Evolutionary conservation across 2,329 filamentous ascomycete genomes (phyloP).

Genomic region (Curvularia lunata): DNA sequence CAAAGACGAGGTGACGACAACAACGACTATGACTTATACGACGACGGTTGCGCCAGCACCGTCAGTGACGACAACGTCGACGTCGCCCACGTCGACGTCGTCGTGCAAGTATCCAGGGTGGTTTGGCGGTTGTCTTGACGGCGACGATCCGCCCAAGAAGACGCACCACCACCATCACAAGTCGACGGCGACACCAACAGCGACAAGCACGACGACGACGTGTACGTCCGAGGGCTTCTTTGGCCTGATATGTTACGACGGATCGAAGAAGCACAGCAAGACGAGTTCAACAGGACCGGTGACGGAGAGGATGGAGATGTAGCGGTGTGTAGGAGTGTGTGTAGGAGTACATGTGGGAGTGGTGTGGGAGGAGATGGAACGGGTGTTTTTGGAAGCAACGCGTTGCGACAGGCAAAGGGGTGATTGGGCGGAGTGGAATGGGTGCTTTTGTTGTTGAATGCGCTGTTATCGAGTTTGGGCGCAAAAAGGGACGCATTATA

Average conservation of each 20-base stretch:
- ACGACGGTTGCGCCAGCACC: conserved; percentile 34
- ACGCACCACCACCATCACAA: conserved; percentile 17
- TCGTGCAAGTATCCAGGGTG: conserved; percentile 55
- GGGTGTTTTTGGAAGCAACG: not conserved
- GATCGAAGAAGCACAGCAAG: not conserved
- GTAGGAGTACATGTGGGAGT: not conserved
- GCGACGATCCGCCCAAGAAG: conserved; percentile 51
- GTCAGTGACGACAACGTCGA: conserved; percentile 40
- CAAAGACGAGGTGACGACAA: conserved; percentile 58
- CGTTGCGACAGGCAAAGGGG: not conserved
- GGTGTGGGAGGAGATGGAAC: not conserved
- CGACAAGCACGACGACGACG: conserved; percentile 9
- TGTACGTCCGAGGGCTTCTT: no score
- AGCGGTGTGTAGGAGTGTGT: not conserved
- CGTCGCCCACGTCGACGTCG: conserved; percentile 44
- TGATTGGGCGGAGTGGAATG: not conserved
- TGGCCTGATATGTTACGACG: no score
- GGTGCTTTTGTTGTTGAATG: not conserved
- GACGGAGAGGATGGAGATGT: conserved; percentile 40
- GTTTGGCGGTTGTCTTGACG: conserved; percentile 59
- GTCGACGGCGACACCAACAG: conserved; percentile 23
- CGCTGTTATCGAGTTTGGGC: not conserved
- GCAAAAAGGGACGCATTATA: conserved; percentile 18
- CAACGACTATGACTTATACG: conserved; percentile 35
- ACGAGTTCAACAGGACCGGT: conserved; percentile 9